A percentile compares a stretch with the other conserved stretches of the same genome.
Conservation (phyloP, 192 early-diverging fungal species). For the Rhizophlyctis rosea region DNA sequence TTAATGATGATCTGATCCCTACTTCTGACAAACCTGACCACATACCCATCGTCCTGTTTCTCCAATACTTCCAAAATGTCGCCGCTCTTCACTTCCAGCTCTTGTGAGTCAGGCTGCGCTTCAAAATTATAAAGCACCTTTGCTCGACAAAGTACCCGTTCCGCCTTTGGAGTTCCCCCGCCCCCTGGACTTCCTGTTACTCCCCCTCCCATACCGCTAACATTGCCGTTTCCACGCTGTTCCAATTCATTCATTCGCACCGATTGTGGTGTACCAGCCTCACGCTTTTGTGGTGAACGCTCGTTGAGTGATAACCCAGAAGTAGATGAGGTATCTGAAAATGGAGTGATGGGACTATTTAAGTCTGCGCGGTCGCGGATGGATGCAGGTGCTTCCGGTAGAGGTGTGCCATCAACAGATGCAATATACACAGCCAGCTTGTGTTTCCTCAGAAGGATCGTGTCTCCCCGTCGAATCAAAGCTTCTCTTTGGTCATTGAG, state of each 20-base stretch:
- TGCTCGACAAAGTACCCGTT: constrained; percentile 10
- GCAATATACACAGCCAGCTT: constrained; percentile 34
- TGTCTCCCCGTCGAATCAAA: constrained; percentile 18
- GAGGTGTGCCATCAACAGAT: constrained; percentile 29
- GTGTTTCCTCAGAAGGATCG: constrained; percentile 25
- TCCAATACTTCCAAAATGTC: constrained; percentile 40
- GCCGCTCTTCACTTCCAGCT: constrained; percentile 28
- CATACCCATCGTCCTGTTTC: constrained; percentile 46
- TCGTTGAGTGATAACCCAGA: constrained; percentile 2
- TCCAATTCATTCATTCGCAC: background rate
- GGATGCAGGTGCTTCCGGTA: constrained; percentile 26
- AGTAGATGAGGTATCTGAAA: constrained; percentile 9
- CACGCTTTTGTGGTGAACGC: background rate
- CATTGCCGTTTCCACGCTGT: constrained; percentile 5
- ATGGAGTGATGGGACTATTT: constrained; percentile 1
- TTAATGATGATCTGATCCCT: too few relatives aligned
- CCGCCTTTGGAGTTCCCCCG: too few relatives aligned
- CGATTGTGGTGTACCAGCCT: background rate
- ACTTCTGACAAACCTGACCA: too few relatives aligned
- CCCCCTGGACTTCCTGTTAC: background rate
- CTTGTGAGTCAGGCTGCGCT: constrained; percentile 26
- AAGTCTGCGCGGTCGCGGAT: background rate
- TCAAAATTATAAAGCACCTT: constrained; percentile 40
- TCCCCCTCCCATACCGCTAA: too few relatives aligned
- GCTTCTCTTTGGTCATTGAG: constrained; percentile 31